Evolutionary conservation across 352 stramenopile species (phyloP), one percentile per base, ranked within the genome.

Genomic region (Pythium plurisporium): DNA sequence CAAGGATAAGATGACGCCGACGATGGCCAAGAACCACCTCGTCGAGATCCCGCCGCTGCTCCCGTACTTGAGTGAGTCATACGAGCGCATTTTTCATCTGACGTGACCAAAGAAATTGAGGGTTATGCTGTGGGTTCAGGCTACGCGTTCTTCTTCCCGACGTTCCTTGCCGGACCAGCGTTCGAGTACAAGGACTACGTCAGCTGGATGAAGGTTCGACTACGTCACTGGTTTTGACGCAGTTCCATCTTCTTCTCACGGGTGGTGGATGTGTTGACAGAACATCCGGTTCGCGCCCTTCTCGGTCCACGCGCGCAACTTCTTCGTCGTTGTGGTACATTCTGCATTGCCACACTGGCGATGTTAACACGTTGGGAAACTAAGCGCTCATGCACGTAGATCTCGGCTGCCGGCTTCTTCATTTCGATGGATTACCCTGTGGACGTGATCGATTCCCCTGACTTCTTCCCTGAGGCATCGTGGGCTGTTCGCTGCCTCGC

Each of bases 81-180:
- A n/a, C n/a, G n/a, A n/a, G n/a, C n/a, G n/a, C n/a, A n/a, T n/a
- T n/a, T n/a, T n/a, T n/a, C n/a, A n/a, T n/a, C n/a, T n/a, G n/a
- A n/a, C n/a, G n/a, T n/a, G n/a, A n/a, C n/a, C n/a, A n/a, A n/a
- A n/a, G n/a, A n/a, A n/a, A n/a, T n/a, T n/a, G n/a, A n/a, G n/a
- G n/a, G n/a, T n/a, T n/a, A n/a, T n/a, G n/a, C n/a, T n/a, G n/a
- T 49, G 20, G n/a, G 22, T 42, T 10, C 38, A 93, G 83, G 84
- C 50, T 94, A 88, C 53, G 74, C 89, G 43, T 94, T 91, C 70
- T 94, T 93, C 55, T 93, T 93, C 56, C 82, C 85, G n/a, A 93
- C 82, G 46, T 93, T 89, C 60, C 70, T 94, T 20, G 85, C 82
- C 41, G 85, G 85, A 6, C 85, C 85, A 14, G 74, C 71, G 12